Conservation (phyloP, 2,329 filamentous ascomycete species). For the Pseudogymnoascus sp. region DNA sequence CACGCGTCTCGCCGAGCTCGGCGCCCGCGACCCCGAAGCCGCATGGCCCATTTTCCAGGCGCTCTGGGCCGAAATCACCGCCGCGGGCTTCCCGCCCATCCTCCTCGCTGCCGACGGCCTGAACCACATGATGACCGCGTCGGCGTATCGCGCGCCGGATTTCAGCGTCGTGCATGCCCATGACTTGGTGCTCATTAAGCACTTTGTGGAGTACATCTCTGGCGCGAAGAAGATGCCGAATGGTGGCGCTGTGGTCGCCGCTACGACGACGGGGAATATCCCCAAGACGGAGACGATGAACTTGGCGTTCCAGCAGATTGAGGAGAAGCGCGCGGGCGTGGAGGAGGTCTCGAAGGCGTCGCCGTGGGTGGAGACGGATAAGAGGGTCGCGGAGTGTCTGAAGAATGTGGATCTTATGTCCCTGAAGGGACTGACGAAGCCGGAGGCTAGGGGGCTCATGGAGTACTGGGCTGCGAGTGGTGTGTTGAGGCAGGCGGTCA, state of each 20-base stretch:
- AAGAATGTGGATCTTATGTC: conserved; percentile 45
- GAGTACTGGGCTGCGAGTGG: conserved; percentile 92
- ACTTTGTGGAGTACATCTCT: conserved; percentile 66
- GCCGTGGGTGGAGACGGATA: conserved; percentile 47
- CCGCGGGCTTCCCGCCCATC: conserved; percentile 44
- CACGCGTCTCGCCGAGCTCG: conserved; percentile 58
- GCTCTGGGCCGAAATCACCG: conserved; percentile 70
- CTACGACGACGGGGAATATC: conserved; percentile 65
- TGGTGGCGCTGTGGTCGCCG: conserved; percentile 71
- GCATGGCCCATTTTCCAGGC: conserved; percentile 76
- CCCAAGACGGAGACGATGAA: conserved; percentile 59
- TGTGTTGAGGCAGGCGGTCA: conserved; percentile 61
- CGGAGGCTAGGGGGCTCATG: conserved; percentile 71
- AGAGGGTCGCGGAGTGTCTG: conserved; percentile 46
- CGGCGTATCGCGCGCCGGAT: conserved; percentile 64
- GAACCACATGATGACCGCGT: conserved; percentile 70
- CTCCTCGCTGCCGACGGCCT: conserved; percentile 74
- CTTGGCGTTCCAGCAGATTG: conserved; percentile 53
- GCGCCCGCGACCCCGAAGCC: conserved; percentile 65
- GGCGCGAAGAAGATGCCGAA: conserved; percentile 53
- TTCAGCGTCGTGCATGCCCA: conserved; percentile 76
- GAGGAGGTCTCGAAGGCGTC: conserved; percentile 37
- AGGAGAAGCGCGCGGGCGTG: conserved; percentile 33
- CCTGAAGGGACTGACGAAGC: conserved; percentile 61
- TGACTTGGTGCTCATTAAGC: conserved; percentile 67